Evolutionary conservation across 305 asterid genomes (phyloP), one percentile per base, ranked within the genome.

Genomic region (Rubia tinctorum): DNA sequence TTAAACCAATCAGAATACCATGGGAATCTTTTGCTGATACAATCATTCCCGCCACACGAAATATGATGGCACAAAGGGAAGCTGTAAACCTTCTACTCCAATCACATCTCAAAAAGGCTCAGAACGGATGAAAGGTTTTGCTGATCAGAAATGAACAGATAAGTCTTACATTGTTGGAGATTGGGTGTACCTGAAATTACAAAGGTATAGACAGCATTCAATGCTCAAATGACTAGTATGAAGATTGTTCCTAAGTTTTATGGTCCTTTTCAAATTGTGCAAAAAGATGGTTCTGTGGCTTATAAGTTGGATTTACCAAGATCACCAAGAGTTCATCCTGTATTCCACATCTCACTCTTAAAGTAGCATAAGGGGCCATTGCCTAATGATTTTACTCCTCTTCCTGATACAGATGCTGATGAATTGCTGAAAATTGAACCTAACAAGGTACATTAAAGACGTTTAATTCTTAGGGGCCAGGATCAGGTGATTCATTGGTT

Each of bases 31-130:
- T 0, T 11, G 0, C 1, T 6, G 37, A 59, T 2, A 2, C 14
- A 2, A 59, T 22, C 1, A 3, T 49, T 49, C 65, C 65, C 0
- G 65, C 65, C 0, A 11, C 34, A 0, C 0, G 8, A 7, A 13
- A 59, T 4, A 59, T 8, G 13, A 0, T 59, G 2, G 34, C 20
- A 1, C 8, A 59, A 20, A 18, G 22, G 4, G 25, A 59, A 6
- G 6, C 7, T 5, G 14, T 59, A 11, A 20, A 6, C 0, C 0
- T 0, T 0, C 0, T 11, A 3, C 0, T 30, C 0, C 11, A 64
- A 22, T 12, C 27, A 11, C 30, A 34, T 9, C 13, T 64, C 6
- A 18, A 0, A 1, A 64, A 64, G 22, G 68, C 68, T 1, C 20
- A 30, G n/a, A 30, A 2, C 27, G 68, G 30, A 34, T 15, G 68